phyloP scores from a whole-genome alignment of 2,329 filamentous ascomycete genomes.

The Aspergillus quadrilineatus region DNA sequence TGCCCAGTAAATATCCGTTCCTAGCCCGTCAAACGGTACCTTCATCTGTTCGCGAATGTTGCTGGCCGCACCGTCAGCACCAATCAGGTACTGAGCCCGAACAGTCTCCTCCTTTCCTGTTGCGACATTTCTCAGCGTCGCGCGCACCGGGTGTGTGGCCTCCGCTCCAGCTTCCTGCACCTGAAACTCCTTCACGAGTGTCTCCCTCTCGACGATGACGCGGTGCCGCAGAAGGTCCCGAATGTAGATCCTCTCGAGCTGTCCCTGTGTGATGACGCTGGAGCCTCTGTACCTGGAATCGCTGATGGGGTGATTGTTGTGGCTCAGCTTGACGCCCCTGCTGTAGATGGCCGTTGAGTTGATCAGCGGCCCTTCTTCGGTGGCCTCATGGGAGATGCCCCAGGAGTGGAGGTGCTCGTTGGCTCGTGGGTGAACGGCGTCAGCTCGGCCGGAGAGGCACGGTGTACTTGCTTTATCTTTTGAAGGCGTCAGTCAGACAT shows the following conservation, averaged over 20 bases:
- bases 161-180: background rate
- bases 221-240: slow-evolving; percentile 36
- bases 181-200: background rate
- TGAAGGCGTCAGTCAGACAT: too few relatives aligned
- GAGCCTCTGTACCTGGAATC: slow-evolving; percentile 22
- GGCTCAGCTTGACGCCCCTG: background rate
- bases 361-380: slow-evolving; percentile 4
- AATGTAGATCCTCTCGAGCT: slow-evolving; percentile 39
- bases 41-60: slow-evolving; percentile 7
- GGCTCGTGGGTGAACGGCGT: background rate
- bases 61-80: slow-evolving; percentile 6
- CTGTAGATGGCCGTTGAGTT: slow-evolving; percentile 3
- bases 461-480: slow-evolving; percentile 1
- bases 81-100: slow-evolving; percentile 4
- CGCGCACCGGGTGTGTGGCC: background rate
- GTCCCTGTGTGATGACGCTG: slow-evolving; percentile 39
- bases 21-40: slow-evolving; percentile 5
- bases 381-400: slow-evolving; percentile 4
- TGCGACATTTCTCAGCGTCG: background rate
- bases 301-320: background rate
- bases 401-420: slow-evolving; percentile 1
- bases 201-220: slow-evolving; percentile 24
- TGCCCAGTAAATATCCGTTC: slow-evolving; percentile 10
- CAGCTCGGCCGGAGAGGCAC: slow-evolving; percentile 1
- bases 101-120: background rate